Evolutionary conservation across 441 rosid genomes (phyloP).

Genomic region (Hura crepitans): DNA sequence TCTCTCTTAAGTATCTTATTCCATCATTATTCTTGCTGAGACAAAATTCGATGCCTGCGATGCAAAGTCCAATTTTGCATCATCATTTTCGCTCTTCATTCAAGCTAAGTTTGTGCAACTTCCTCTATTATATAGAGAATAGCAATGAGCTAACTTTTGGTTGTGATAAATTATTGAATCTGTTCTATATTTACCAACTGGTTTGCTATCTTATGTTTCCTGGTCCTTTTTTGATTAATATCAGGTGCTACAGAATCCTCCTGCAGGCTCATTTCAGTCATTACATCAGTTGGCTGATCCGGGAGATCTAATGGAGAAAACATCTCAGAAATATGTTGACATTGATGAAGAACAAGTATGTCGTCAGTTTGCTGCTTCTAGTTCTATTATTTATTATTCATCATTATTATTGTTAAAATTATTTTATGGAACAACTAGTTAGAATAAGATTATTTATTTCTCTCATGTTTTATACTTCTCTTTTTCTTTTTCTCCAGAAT

Average conservation of each 20-base stretch:
- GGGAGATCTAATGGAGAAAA: conserved; percentile 8
- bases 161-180: too few relatives aligned
- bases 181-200: too few relatives aligned
- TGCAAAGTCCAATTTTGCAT: not conserved
- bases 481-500: conserved; percentile 8
- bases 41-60: not conserved
- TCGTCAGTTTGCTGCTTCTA: not conserved
- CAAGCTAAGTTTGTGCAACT: not conserved
- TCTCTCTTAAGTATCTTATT: not conserved
- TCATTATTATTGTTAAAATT: not conserved
- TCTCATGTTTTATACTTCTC: not conserved
- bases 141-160: too few relatives aligned
- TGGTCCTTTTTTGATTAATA: not conserved
- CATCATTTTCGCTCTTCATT: not conserved
- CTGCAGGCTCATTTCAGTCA: conserved; percentile 8
- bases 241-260: conserved; percentile 9
- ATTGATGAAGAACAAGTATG: conserved; percentile 4
- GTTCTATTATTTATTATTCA: not conserved
- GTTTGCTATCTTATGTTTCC: not conserved
- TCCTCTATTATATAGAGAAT: too few relatives aligned
- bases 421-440: not conserved
- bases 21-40: not conserved
- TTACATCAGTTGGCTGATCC: conserved; percentile 9
- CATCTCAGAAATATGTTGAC: conserved; percentile 2
- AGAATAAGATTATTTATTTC: not conserved